Evolutionary conservation across 2,329 filamentous ascomycete species (phyloP).

Genomic region (Aquanectria penicillioides): DNA sequence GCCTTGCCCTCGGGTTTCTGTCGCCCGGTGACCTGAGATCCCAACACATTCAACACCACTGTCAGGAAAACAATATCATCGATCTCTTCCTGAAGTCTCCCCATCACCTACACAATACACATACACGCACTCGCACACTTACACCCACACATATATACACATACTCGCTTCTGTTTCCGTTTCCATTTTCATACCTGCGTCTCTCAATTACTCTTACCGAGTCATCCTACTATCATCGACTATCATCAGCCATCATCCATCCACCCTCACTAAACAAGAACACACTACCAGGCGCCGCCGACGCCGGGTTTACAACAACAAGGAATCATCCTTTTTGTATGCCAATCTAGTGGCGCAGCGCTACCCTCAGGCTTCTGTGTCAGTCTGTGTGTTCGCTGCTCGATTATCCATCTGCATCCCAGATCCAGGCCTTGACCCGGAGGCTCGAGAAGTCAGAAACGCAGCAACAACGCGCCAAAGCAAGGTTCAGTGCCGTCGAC

Average conservation of each 20-base stretch:
- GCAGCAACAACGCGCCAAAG: neutral
- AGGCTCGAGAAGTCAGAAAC: constrained; percentile 11
- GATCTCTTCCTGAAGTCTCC: constrained; percentile 25
- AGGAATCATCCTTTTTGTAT: constrained; percentile 33
- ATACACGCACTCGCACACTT: too few relatives aligned
- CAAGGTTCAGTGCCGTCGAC: constrained; percentile 23
- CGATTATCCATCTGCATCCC: constrained; percentile 19
- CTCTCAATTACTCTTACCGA: neutral
- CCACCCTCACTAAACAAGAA: neutral
- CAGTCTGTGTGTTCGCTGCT: constrained; percentile 26
- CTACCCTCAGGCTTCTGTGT: constrained; percentile 32
- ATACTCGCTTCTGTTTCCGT: neutral
- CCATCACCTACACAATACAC: too few relatives aligned
- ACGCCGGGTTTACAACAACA: constrained; percentile 27
- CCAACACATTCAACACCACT: too few relatives aligned
- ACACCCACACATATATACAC: neutral
- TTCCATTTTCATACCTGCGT: neutral
- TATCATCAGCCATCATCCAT: too few relatives aligned
- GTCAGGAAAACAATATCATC: neutral
- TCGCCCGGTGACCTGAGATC: too few relatives aligned
- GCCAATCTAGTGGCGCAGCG: constrained; percentile 37
- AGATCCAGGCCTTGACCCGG: neutral
- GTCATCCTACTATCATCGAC: constrained; percentile 17
- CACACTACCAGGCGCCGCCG: constrained; percentile 27
- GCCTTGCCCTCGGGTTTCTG: too few relatives aligned